Evolutionary conservation across 345 rosid species (phyloP).

Genomic region (Corchorus capsularis): DNA sequence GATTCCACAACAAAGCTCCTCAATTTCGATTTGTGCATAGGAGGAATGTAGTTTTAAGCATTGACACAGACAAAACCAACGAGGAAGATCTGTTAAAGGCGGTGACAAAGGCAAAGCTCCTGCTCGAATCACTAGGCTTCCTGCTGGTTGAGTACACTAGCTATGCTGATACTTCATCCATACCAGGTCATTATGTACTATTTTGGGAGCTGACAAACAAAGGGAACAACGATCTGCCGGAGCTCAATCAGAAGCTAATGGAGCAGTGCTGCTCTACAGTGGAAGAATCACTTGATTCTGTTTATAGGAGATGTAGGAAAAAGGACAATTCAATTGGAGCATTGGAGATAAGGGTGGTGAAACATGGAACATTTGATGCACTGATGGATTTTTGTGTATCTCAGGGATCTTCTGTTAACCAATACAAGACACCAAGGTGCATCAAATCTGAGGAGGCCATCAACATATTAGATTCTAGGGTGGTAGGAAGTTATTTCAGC

Average conservation of each 20-base stretch:
- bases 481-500: conserved; percentile 68
- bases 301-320: conserved; percentile 79
- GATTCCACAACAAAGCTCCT: conserved; percentile 84
- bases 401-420: conserved; percentile 87
- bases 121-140: conserved; percentile 60
- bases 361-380: conserved; percentile 67
- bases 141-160: conserved; percentile 81
- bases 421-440: too few species aligned
- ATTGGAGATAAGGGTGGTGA: conserved; percentile 83
- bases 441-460: conserved; percentile 66
- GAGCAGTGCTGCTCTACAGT: conserved; percentile 73
- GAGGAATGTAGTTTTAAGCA: conserved; percentile 79
- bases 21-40: conserved; percentile 82
- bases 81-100: conserved; percentile 89
- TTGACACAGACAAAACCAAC: conserved; percentile 88
- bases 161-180: conserved; percentile 70
- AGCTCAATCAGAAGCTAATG: conserved; percentile 57
- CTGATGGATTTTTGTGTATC: conserved; percentile 87
- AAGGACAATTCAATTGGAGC: conserved; percentile 83
- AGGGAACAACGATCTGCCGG: conserved; percentile 27
- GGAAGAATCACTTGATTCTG: conserved; percentile 85
- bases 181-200: conserved; percentile 91
- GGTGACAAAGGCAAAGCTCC: conserved; percentile 61
- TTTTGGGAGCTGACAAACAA: conserved; percentile 75
- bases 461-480: conserved; percentile 69